Base-by-base conservation (phyloP, 139 green algal species). In the Coelastrella sp. region DNA sequence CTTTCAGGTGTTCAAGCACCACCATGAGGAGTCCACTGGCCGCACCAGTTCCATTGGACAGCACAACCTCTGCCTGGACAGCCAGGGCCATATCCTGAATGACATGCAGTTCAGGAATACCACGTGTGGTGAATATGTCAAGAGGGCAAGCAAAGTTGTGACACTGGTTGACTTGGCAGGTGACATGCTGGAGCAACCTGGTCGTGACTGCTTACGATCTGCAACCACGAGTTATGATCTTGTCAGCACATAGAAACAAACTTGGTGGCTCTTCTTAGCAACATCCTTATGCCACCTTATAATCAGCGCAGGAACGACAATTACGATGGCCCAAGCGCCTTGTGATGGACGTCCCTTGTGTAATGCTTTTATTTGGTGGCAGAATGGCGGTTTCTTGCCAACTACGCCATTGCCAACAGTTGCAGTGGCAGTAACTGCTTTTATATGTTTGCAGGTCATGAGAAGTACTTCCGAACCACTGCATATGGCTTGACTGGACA, bases 401-500 rank as follows among this genome's bases (percentile, higher is more conserved):
- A n/a, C n/a, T n/a, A n/a, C n/a, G n/a, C n/a, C n/a, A n/a, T n/a
- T n/a, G n/a, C n/a, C n/a, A n/a, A n/a, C 48, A 43, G 13, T 35
- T 17, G 5, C 50, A 66, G 57, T 66, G 13, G 57, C 57, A 66
- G 13, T 15, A 27, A 32, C 57, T n/a, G n/a, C n/a, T n/a, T n/a
- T n/a, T n/a, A n/a, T n/a, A n/a, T n/a, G n/a, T n/a, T 35, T 72
- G 21, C 79, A 85, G 79, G 96, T 0, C 96, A 98, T 85, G 95
- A 98, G 87, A 92, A 92, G 41, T 98, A 98, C 89, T 98, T 98
- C 87, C 92, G 94, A 51, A 98, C 95, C 80, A 98, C 95, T 0
- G 92, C 93, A 4, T 96, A 95, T 77, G 95, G 95, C 45, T 86
- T 98, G 51, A 97, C 94, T 2, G 94, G 91, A 27, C 94, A 97